Evolutionary conservation across 2,329 filamentous ascomycete genomes (phyloP).

Genomic region (Diaporthe capsici): DNA sequence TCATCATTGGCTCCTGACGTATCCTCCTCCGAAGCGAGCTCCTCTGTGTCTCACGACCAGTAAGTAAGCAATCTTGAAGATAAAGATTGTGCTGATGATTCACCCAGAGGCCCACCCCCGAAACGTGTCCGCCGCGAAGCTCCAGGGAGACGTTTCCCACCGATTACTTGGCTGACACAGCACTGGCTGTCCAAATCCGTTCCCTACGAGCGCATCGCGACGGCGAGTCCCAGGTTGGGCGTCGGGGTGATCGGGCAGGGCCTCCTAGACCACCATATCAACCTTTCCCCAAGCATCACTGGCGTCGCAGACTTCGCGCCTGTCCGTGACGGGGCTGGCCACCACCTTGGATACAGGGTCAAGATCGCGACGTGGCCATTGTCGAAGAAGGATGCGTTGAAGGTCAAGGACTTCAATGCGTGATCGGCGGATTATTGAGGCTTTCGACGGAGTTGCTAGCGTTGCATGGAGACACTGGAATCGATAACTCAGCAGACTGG

Average conservation of each 20-base stretch:
- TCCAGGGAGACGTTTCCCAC: slow-evolving; percentile 40
- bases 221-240: slow-evolving; percentile 45
- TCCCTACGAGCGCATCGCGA: slow-evolving; percentile 50
- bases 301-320: slow-evolving; percentile 48
- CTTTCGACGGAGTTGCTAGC: not conserved
- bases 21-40: slow-evolving; percentile 2
- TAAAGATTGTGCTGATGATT: not conserved
- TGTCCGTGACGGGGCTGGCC: slow-evolving; percentile 44
- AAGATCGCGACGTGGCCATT: slow-evolving; percentile 52
- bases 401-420: slow-evolving; percentile 44
- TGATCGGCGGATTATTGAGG: slow-evolving; percentile 29
- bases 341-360: slow-evolving; percentile 47
- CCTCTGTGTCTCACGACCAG: slow-evolving; percentile 1
- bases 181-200: slow-evolving; percentile 44
- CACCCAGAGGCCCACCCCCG: slow-evolving; percentile 11
- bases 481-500: not conserved
- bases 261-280: slow-evolving; percentile 50
- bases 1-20: slow-evolving; percentile 10
- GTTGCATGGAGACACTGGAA: not conserved
- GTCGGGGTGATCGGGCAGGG: slow-evolving; percentile 48
- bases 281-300: slow-evolving; percentile 47
- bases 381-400: slow-evolving; percentile 45
- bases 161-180: slow-evolving; percentile 45
- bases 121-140: slow-evolving; percentile 22
- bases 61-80: not conserved